Evolutionary conservation across 1,139 yeast genomes (phyloP).

Genomic region (Pneumocystis carinii): DNA sequence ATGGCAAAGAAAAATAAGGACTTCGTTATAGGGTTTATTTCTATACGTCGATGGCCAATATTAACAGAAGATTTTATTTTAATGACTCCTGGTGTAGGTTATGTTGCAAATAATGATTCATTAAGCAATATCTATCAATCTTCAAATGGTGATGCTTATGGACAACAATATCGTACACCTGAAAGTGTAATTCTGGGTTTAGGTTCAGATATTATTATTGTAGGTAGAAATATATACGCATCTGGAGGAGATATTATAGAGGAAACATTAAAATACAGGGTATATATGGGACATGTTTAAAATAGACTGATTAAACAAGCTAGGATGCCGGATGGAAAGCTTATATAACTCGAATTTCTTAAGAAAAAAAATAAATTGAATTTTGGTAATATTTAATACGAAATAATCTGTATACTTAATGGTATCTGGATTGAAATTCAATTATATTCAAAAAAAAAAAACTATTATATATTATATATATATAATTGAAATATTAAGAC

Average conservation of each 20-base stretch:
- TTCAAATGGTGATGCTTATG: slow-evolving; percentile 90
- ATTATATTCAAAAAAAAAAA: too few species aligned
- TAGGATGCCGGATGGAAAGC: slow-evolving; percentile 84
- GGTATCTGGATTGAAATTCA: too few species aligned
- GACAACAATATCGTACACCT: slow-evolving; percentile 93
- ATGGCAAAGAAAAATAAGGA: slow-evolving; percentile 77
- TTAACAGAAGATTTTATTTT: slow-evolving; percentile 80
- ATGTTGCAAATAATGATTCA: slow-evolving; percentile 32
- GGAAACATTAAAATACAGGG: slow-evolving; percentile 75
- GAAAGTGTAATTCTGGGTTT: slow-evolving; percentile 53
- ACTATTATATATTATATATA: too few species aligned
- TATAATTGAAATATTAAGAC: too few species aligned
- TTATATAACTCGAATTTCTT: slow-evolving; percentile 28
- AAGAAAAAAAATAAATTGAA: too few species aligned
- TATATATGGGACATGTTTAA: neutral
- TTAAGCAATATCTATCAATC: neutral
- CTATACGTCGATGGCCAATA: slow-evolving; percentile 30
- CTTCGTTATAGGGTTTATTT: slow-evolving; percentile 92
- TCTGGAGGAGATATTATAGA: slow-evolving; percentile 80
- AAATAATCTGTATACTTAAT: too few species aligned
- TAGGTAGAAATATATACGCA: slow-evolving; percentile 94
- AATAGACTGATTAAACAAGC: too few species aligned
- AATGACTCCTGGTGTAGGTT: slow-evolving; percentile 97
- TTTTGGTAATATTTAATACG: too few species aligned
- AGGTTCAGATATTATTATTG: slow-evolving; percentile 89